These are phyloP conservation scores for Clavispora santaluciae DNA, from an alignment of 805 yeast species.

Conservation along the genomic window DNA sequence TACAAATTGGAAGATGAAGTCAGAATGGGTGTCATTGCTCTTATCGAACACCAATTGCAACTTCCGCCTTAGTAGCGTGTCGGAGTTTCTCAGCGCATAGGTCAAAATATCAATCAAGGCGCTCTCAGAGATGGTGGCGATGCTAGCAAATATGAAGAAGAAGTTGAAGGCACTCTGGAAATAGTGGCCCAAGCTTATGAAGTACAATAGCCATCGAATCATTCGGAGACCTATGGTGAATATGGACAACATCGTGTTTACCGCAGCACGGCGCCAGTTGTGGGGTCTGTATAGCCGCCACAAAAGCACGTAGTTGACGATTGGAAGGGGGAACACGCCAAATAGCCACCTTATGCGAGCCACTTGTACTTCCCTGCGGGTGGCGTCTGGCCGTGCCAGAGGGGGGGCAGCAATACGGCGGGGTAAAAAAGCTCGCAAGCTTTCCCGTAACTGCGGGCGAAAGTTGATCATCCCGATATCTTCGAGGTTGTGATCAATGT, in stretches of 20 bases:
- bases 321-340: constrained; percentile 11
- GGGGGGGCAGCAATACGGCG: no score
- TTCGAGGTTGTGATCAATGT: not conserved
- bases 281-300: constrained; percentile 10
- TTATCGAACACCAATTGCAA: not conserved
- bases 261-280: constrained; percentile 2
- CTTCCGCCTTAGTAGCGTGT: constrained; percentile 9
- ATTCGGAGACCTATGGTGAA: constrained; percentile 1
- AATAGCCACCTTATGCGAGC: constrained; percentile 6
- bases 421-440: not conserved
- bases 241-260: constrained; percentile 9
- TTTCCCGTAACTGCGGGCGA: not conserved
- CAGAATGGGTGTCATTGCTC: not conserved
- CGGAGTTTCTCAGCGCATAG: constrained; percentile 19
- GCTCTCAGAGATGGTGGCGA: constrained; percentile 26
- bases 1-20: constrained; percentile 15
- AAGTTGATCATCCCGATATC: not conserved
- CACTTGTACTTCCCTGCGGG: not conserved
- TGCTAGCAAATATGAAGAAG: constrained; percentile 22
- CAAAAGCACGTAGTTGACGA: constrained; percentile 9
- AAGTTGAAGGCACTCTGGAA: constrained; percentile 16
- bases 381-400: no score
- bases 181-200: constrained; percentile 9
- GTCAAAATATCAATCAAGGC: constrained; percentile 26
- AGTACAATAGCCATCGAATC: constrained; percentile 5